Percentiles rank a stretch among this genome's conserved stretches.
Evolutionary conservation across 1,284 basidiomycete genomes (phyloP).

Genomic region (Amylostereum areolatum): DNA sequence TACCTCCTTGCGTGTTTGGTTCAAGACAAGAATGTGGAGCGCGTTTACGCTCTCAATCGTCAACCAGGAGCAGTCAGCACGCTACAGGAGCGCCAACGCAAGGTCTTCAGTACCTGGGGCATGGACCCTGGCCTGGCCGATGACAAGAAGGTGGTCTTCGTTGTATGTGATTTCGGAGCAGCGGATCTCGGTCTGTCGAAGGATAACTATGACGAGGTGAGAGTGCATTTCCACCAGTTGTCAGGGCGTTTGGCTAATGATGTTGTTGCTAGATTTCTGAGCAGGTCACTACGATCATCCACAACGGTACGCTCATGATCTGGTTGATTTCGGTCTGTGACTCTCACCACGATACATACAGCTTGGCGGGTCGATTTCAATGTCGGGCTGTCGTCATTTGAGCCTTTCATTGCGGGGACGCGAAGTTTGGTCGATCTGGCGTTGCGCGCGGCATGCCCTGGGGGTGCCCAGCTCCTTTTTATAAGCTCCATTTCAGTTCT

Average conservation of each 20-base stretch:
- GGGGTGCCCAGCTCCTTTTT: conserved; percentile 26
- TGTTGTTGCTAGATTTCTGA: conserved; percentile 5
- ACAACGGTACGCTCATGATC: conserved; percentile 7
- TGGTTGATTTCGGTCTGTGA: no score
- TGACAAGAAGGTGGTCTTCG: not conserved
- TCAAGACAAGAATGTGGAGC: not conserved
- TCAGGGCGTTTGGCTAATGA: not conserved
- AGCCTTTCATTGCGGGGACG: conserved; percentile 12
- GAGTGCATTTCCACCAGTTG: not conserved
- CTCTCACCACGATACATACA: not conserved
- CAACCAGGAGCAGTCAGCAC: not conserved
- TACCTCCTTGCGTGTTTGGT: conserved; percentile 8
- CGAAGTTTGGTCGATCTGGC: conserved; percentile 17
- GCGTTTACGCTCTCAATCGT: conserved; percentile 1
- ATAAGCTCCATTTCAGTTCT: conserved; percentile 28
- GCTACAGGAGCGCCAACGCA: not conserved
- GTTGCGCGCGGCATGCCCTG: conserved; percentile 6
- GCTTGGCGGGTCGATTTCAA: conserved; percentile 22
- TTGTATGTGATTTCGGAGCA: not conserved
- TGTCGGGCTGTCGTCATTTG: conserved; percentile 14
- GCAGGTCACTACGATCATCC: conserved; percentile 7
- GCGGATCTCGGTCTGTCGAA: not conserved
- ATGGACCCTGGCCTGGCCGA: not conserved
- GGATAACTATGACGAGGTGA: conserved; percentile 8
- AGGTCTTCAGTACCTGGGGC: not conserved